Base-by-base conservation (phyloP, 495 filamentous ascomycete species). In the Penicillium diatomitis region DNA sequence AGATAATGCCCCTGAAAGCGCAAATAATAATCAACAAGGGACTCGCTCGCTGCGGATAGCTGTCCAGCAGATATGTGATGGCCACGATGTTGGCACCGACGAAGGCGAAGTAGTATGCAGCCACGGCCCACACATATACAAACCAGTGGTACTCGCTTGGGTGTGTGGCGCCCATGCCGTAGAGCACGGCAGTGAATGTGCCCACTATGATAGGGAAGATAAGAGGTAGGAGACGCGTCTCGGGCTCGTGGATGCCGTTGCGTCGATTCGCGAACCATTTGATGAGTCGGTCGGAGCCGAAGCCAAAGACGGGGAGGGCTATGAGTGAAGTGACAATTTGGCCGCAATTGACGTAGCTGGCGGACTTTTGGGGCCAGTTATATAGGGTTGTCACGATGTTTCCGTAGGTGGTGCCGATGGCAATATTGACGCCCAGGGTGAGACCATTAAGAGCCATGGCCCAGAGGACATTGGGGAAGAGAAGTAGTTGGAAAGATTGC, bases 401-500 rank as follows among this genome's bases (percentile, higher is more conserved):
- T 30, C 60, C 53, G 54, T 68, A 71, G 2, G 69, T 71, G 1
- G 58, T 66, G 10, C 57, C 61, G 38, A 72, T 67, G 32, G 62
- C 64, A 41, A 72, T 57, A 47, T 69, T 68, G 42, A 60, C 50
- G 5, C 69, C 66, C 4, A 71, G 57, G 5, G 61, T 61, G 8
- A 71, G 48, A 0, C 68, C 69, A 29, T 72, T 68, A 0, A 72
- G 47, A n/a, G 57, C 44, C 8, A 68, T 41, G 2, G 64, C 63
- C 69, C 69, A 74, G 36, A 72, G 47, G 10, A 74, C 64, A 32
- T 69, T 68, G 1, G 69, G 70, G 49, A 70, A 70, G 9, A 71
- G 37, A 32, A 53, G 51, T 6, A 49, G 35, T 44, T 47, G 44
- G 30, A 52, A 40, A 7, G 50, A 41, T 47, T 52, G 38, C 49